Conservation (phyloP, 208 protist species). For the Strigomonas culicis region DNA sequence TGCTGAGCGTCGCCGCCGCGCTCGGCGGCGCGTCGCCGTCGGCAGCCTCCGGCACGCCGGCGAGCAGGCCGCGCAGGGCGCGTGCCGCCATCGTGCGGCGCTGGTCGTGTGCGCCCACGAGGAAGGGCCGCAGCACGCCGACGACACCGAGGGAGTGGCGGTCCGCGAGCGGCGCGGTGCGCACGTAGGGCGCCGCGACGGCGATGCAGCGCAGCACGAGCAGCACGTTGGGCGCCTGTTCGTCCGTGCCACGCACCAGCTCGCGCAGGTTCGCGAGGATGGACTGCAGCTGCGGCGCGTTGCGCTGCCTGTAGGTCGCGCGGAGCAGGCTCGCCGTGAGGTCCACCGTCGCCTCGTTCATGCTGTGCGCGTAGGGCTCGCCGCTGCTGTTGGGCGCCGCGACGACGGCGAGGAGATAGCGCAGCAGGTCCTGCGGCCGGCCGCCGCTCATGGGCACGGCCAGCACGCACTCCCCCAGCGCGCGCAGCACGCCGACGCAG, state of each 20-base stretch:
- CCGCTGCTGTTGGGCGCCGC: constrained; percentile 14
- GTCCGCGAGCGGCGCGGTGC: constrained; percentile 50
- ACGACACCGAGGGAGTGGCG: constrained; percentile 36
- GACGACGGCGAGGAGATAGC: constrained; percentile 25
- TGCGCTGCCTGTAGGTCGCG: constrained; percentile 43
- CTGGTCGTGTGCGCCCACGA: constrained; percentile 24
- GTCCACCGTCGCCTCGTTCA: constrained; percentile 27
- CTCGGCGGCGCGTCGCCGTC: not conserved
- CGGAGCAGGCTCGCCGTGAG: constrained; percentile 32
- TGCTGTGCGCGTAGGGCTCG: constrained; percentile 16
- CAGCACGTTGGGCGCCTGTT: constrained; percentile 14
- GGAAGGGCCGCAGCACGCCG: constrained; percentile 28
- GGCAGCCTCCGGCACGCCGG: constrained; percentile 29
- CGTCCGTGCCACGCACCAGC: not conserved
- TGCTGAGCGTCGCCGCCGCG: constrained; percentile 20
- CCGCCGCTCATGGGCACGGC: constrained; percentile 57
- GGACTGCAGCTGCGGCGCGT: constrained; percentile 58
- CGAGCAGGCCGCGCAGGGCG: constrained; percentile 45
- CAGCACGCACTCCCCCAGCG: constrained; percentile 43
- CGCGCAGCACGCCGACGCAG: constrained; percentile 42
- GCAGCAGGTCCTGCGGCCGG: constrained; percentile 36
- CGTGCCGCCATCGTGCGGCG: constrained; percentile 35
- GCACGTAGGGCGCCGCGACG: constrained; percentile 67
- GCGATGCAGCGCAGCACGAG: constrained; percentile 33
- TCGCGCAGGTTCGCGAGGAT: constrained; percentile 21